phyloP scores from a whole-genome alignment of 495 filamentous ascomycete species.

The Tuber magnatum region DNA sequence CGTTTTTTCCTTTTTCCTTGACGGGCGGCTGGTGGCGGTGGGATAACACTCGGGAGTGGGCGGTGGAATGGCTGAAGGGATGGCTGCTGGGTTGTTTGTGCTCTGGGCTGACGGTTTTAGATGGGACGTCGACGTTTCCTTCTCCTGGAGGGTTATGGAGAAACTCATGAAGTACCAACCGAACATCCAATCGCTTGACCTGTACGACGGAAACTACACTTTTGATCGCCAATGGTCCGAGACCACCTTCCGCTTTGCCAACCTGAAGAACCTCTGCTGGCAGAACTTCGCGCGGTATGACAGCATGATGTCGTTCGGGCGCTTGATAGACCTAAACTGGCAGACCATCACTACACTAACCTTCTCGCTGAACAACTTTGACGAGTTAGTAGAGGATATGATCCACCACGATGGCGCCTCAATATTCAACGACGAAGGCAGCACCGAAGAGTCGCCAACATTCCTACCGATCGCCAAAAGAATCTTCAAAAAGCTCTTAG shows the following conservation, averaged over 20 bases:
- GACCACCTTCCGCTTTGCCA: conserved; percentile 5
- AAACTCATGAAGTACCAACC: conserved; percentile 16
- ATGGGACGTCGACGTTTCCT: conserved; percentile 16
- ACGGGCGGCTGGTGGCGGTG: neutral
- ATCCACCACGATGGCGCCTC: neutral
- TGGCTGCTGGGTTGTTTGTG: neutral
- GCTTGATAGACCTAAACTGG: conserved; percentile 12
- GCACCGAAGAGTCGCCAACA: conserved; percentile 7
- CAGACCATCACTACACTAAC: conserved; percentile 13
- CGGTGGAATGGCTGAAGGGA: neutral
- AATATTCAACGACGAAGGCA: neutral
- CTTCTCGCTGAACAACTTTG: conserved; percentile 12
- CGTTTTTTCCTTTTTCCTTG: neutral
- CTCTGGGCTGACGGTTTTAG: neutral
- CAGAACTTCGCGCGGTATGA: conserved; percentile 14
- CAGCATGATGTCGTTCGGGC: conserved; percentile 1
- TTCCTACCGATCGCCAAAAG: conserved; percentile 12
- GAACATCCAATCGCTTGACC: conserved; percentile 8
- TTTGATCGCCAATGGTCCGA: conserved; percentile 3
- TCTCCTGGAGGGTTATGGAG: conserved; percentile 21
- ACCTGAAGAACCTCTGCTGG: conserved; percentile 11
- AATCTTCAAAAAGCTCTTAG: conserved; percentile 14
- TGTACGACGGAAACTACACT: conserved; percentile 12
- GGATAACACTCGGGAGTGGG: too few species aligned
- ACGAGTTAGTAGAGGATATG: conserved; percentile 9